phyloP scores from a whole-genome alignment of 805 yeast species.

The Kodamaea nitidulidarum region DNA sequence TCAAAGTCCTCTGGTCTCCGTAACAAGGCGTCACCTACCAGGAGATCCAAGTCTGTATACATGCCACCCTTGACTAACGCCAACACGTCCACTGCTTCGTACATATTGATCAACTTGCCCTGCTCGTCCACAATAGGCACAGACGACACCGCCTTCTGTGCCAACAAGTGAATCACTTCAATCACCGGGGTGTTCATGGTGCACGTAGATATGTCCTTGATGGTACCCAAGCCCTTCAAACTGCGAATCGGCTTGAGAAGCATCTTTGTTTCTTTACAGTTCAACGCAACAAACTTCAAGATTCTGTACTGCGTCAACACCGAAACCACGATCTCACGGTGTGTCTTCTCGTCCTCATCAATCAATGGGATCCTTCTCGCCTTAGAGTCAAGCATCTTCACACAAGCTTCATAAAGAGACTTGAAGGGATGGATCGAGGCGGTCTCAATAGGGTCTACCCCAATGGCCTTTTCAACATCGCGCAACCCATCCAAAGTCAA shows the following conservation, averaged over 20 bases:
- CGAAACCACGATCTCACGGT: constrained; percentile 89
- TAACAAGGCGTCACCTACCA: constrained; percentile 94
- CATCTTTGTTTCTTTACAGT: constrained; percentile 90
- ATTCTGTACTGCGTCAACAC: constrained; percentile 96
- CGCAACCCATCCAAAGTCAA: constrained; percentile 79
- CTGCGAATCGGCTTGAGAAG: constrained; percentile 71
- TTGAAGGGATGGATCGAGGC: constrained; percentile 87
- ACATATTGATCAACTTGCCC: constrained; percentile 70
- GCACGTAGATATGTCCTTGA: constrained; percentile 62
- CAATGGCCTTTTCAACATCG: constrained; percentile 83
- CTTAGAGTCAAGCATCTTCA: constrained; percentile 79
- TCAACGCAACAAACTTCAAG: constrained; percentile 88
- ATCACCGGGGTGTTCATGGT: constrained; percentile 89
- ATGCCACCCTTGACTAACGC: constrained; percentile 92
- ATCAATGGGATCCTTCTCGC: constrained; percentile 93
- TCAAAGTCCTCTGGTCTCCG: constrained; percentile 94
- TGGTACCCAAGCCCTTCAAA: constrained; percentile 58
- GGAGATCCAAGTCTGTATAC: constrained; percentile 81
- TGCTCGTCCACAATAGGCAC: constrained; percentile 88
- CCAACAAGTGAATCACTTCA: constrained; percentile 81
- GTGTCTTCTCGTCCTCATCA: constrained; percentile 89
- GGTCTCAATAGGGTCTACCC: constrained; percentile 82
- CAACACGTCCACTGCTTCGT: constrained; percentile 93
- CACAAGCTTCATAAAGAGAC: constrained; percentile 88
- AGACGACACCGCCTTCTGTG: constrained; percentile 79